Evolutionary conservation across 305 asterid genomes (phyloP), one percentile per base, ranked within the genome.

Genomic region (Rubia peregrina): DNA sequence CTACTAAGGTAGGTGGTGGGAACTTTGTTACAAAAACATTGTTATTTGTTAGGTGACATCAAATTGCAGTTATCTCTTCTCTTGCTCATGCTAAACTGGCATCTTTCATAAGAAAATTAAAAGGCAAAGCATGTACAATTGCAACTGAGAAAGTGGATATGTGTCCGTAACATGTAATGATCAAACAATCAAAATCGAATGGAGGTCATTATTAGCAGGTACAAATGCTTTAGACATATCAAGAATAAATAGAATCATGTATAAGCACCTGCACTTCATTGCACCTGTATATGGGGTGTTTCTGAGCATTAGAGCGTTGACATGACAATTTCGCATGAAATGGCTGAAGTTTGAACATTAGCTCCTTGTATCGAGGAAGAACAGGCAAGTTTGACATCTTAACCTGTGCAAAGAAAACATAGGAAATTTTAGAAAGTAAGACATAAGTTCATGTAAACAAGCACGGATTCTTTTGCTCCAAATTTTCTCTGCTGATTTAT

Each of bases 201-300:
- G 33, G 33, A 30, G 33, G 33, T 30, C 33, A 30, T 30, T 30
- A 30, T 30, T 30, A n/a, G 41, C 53, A 13, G 36, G 13, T 53
- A 36, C 3, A 55, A 36, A 38, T 43, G 48, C 48, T 2, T n/a
- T 53, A n/a, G 49, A 13, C 16, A 61, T 12, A 30, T 61, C 65
- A 19, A 16, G 42, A 63, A 24, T 60, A 22, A 21, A 63, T 33
- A 53, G 21, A 14, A 22, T 69, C 49, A 67, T 21, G n/a, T 44
- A 10, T 68, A 67, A 69, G 42, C 79, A 92, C 98, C 97, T 90
- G 97, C 76, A 71, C 80, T 80, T 85, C 93, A 21, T 73, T 89
- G 87, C 95, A 92, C 82, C 83, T 89, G 69, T 93, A 83, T 24
- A 84, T 88, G 36, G 96, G 98, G 65, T 83, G 92, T 79, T 77